Evolutionary conservation across 2,329 filamentous ascomycete genomes (phyloP), one percentile per base, ranked within the genome.

Genomic region (Xylariaceae sp.): DNA sequence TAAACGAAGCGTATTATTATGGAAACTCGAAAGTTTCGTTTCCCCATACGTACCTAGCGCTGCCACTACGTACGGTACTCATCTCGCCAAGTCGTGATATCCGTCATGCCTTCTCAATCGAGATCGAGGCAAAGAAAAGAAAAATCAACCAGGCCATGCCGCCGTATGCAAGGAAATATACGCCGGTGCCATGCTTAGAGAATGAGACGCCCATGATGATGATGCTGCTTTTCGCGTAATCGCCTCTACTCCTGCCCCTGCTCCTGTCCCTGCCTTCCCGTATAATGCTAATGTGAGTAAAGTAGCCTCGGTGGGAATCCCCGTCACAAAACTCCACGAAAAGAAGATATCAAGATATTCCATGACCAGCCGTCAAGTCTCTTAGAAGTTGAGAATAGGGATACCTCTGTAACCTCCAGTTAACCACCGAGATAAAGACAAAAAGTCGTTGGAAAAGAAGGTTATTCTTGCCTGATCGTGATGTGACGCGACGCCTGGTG

Each of bases 171-270:
- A 51, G 50, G 45, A 37, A 34, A 45, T 34, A 12, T 55, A 49
- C 50, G 50, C 53, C 55, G 46, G 31, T 50, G 44, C 45, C 30
- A 54, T 54, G 50, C 47, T 54, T 12, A 32, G 37, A 29, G 3
- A 50, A 46, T 7, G 7, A 55, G 30, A 40, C 12, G 46, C 9
- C 29, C 27, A 31, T 46, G 27, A 49, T 46, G 43, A 41, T 31
- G 19, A 19, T 19, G 19, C 19, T 19, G 19, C 19, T 19, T 19
- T 19, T 19, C 19, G 19, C 19, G 19, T 19, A 19, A 19, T 19
- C 19, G 19, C 19, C 19, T 19, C 19, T 19, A 19, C 19, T 19
- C 19, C 19, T 19, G 19, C 19, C 19, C 19, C 19, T 19, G 19
- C 19, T 19, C 19, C 19, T 19, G 19, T 19, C 19, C 19, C 19